Evolutionary conservation across 768 basidiomycete species (phyloP), one percentile per base, ranked within the genome.

Genomic region (Gloeostereum incarnatum): DNA sequence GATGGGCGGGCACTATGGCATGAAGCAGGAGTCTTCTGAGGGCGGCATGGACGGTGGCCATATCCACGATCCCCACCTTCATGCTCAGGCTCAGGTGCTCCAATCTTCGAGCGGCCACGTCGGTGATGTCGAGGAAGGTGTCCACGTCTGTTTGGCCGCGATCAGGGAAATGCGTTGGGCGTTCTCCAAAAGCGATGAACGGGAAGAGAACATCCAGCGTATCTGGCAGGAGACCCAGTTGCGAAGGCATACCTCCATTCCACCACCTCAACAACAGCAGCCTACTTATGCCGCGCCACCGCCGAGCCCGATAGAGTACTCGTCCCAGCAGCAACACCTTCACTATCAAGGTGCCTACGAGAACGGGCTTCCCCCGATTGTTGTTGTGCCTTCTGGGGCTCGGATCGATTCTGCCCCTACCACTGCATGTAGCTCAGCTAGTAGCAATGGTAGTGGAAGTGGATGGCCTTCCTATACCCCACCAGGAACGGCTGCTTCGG

Each of bases 131-230:
- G 69, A 72, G 36, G 73, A 75, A 19, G 65, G 61, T 9, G 63
- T 71, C 23, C 56, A 60, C 20, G 56, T 75, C 7, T 93, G 87
- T 50, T 61, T 92, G 3, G 65, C 71, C 4, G 89, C 88, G 6
- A 68, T 94, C n/a, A 56, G 71, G 3, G 77, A 85, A 51, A 84
- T 92, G 73, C 73, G 77, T 8, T 96, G 91, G 91, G 72, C 68
- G 4, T 82, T 73, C 54, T 81, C 81, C 5, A 80, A 78, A 52
- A 78, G 73, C 41, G 78, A 81, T 43, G 87, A 89, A 49, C 67
- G 77, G 25, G 73, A 78, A 49, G 74, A 76, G 41, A 75, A 73
- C 0, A 61, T 88, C 33, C 68, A 65, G 46, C 53, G 67, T 55
- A 57, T 73, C 8, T 72, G 71, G 70, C 64, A 73, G 32, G 62